Base-by-base conservation (phyloP, 1,284 basidiomycete genomes). In the Marasmius oreades region DNA sequence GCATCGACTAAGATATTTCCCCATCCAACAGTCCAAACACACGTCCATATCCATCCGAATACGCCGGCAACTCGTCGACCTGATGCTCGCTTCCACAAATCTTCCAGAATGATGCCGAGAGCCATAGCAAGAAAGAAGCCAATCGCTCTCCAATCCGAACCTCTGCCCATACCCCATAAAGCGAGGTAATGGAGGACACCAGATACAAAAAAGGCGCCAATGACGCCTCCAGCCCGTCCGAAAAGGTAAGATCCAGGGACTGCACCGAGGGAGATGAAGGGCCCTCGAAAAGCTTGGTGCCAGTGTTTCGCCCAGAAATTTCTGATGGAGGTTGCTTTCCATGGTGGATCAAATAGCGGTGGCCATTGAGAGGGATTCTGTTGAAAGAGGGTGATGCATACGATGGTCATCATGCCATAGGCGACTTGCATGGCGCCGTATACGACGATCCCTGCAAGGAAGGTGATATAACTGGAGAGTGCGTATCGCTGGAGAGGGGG, bases 91-190 rank as follows among this genome's bases (percentile, higher is more conserved):
- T 66, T 73, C 76, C 76, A 86, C 8, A 66, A 53, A 14, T 64
- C 64, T 64, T 88, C 86, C 23, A 82, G 53, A 3, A 78, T 48
- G 8, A 80, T 61, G 0, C 81, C 84, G 0, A 81, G 63, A 2
- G 78, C 84, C 59, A 78, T 82, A 60, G 82, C 65, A 44, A 86
- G 34, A 64, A 88, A 88, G 64, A 79, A 87, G 2, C 78, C 77
- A 2, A 70, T 69, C 10, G 85, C 70, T 5, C 62, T 58, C 6
- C 64, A 55, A 36, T 85, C 79, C 0, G 70, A 69, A 16, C 82
- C 85, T 6, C 71, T 72, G 1, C 77, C 80, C 77, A 85, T 80
- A 3, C 80, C 82, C 73, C 79, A 85, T 51, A 82, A 63, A 12
- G 80, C 84, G 26, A 77, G 52, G 60, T 81, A 75, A 58, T 88